Base-by-base conservation (phyloP, 306 rosid species). In the Cucumis melo region DNA sequence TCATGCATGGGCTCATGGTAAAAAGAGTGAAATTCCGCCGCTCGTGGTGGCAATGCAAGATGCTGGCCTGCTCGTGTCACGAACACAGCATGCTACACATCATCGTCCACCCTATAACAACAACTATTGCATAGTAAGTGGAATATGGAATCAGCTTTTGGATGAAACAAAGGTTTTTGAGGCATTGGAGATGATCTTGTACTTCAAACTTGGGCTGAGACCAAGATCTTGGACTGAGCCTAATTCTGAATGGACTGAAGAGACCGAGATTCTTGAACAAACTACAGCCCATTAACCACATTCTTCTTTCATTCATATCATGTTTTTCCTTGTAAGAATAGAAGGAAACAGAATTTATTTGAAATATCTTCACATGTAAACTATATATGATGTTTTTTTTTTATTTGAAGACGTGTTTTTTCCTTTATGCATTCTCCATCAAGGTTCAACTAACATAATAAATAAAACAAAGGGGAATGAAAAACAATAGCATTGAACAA, bases 1-100 rank as follows among this genome's bases (percentile, higher is more conserved):
- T 71, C 98, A 94, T 74, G 95, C 97, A 9, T 94, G 98, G 99
- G 93, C 99, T 11, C 99, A 94, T 11, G 87, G 89, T 16, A 90
- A 91, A 0, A 90, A 89, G 85, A 92, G 97, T 78, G 84, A 86
- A 78, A 93, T 94, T 73, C 96, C 97, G 0, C 87, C 85, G 0
- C 73, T 83, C 0, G 95, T 94, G 75, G 87, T 82, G 76, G 89
- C 85, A 0, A 55, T 94, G 83, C 98, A 94, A 41, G 92, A 90
- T 32, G 72, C 80, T 0, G 90, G 97, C 3, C 32, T 94, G 81
- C 86, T 91, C 0, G 96, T 91, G 75, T 91, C 96, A 0, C 89
- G 97, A 60, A 60, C 87, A 0, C 96, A 94, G 6, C 98, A 91
- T 7, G 84, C 82, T 0, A 89, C 90, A 0, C 98, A 91, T 77